Conservation (phyloP, 768 basidiomycete genomes). For the Auricularia auricula-judae region DNA sequence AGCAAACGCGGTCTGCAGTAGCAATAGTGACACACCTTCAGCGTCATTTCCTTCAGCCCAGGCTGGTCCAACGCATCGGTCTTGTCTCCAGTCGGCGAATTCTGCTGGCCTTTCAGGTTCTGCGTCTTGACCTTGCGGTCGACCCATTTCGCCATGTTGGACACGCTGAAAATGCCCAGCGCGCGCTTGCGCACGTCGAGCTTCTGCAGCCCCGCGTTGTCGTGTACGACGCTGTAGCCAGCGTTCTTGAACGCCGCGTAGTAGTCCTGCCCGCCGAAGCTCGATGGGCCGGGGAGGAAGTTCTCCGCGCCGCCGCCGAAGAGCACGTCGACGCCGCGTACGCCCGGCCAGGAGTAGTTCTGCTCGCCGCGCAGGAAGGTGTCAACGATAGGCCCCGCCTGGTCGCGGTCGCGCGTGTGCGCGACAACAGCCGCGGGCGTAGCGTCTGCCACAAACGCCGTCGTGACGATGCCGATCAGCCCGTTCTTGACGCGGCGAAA, state of each 20-base stretch:
- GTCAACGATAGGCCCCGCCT: constrained; percentile 21
- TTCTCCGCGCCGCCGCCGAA: constrained; percentile 24
- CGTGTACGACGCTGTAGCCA: constrained; percentile 21
- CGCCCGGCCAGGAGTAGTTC: constrained; percentile 23
- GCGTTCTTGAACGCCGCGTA: constrained; percentile 11
- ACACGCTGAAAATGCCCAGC: constrained; percentile 22
- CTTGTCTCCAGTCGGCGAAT: neutral
- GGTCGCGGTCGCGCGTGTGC: constrained; percentile 16
- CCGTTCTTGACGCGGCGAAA: constrained; percentile 18
- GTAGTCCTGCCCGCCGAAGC: constrained; percentile 12
- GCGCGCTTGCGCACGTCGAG: constrained; percentile 18
- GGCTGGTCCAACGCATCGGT: constrained; percentile 18
- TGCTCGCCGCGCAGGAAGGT: constrained; percentile 21
- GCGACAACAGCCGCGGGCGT: constrained; percentile 22
- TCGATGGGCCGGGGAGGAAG: constrained; percentile 17
- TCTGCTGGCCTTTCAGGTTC: constrained; percentile 10
- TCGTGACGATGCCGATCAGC: constrained; percentile 26
- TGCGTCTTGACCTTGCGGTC: constrained; percentile 23
- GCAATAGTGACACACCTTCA: constrained; percentile 12
- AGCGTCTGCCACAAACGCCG: constrained; percentile 26
- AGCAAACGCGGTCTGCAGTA: too few species aligned
- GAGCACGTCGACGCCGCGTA: constrained; percentile 18
- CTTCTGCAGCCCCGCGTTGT: constrained; percentile 20
- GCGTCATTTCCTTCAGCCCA: constrained; percentile 28
- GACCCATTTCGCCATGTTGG: constrained; percentile 26